Evolutionary conservation across 768 basidiomycete genomes (phyloP).

Genomic region (Polyporus arcularius): DNA sequence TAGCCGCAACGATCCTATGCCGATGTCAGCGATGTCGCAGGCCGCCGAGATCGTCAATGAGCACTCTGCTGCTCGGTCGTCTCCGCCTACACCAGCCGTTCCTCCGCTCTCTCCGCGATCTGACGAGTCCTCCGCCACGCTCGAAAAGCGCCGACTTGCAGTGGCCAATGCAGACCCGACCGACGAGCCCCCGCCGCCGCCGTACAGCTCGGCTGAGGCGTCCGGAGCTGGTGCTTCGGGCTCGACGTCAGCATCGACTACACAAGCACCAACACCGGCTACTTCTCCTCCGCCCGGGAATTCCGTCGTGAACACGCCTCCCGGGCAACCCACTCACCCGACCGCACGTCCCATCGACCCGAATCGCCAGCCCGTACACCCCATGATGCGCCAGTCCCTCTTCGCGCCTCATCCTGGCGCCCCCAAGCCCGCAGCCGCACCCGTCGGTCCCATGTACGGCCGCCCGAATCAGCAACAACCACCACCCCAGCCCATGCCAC

Average conservation of each 20-base stretch:
- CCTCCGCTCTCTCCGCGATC: not conserved
- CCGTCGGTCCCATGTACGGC: slow-evolving; percentile 64
- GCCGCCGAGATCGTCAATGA: slow-evolving; percentile 11
- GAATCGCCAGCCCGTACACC: slow-evolving; percentile 28
- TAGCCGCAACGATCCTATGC: slow-evolving; percentile 39
- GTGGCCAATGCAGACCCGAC: slow-evolving; percentile 15
- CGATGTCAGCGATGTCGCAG: slow-evolving; percentile 12
- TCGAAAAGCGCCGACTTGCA: slow-evolving; percentile 18
- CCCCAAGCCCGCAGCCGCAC: slow-evolving; percentile 42
- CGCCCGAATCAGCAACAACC: slow-evolving; percentile 27
- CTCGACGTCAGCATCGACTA: slow-evolving; percentile 12
- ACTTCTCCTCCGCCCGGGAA: slow-evolving; percentile 9
- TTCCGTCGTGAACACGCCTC: slow-evolving; percentile 5
- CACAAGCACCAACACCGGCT: slow-evolving; percentile 21
- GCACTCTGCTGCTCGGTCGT: not conserved
- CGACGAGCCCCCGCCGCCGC: slow-evolving; percentile 33
- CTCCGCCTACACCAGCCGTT: slow-evolving; percentile 7
- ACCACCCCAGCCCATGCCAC: slow-evolving; percentile 8
- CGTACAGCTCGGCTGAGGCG: slow-evolving; percentile 24
- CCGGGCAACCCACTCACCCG: slow-evolving; percentile 21
- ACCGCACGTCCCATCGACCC: slow-evolving; percentile 15
- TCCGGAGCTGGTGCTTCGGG: slow-evolving; percentile 8
- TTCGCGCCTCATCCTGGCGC: slow-evolving; percentile 60
- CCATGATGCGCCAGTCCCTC: slow-evolving; percentile 38
- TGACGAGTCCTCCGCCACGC: slow-evolving; percentile 3